phyloP scores from a whole-genome alignment of 257 asterid genomes.

The Fraxinus pennsylvanica region DNA sequence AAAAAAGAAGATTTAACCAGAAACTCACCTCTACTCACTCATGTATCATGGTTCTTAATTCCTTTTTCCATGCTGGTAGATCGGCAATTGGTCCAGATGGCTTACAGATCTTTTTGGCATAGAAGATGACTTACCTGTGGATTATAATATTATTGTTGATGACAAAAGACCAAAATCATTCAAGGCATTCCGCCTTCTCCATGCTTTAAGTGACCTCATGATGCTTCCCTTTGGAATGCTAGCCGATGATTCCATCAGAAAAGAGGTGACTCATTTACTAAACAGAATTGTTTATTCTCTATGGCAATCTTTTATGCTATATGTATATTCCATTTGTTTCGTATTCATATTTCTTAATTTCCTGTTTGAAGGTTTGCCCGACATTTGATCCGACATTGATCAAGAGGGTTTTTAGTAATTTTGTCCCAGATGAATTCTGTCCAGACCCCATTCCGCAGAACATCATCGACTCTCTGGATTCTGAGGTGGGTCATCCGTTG shows the following conservation, averaged over 20 bases:
- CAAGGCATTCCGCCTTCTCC: slow-evolving; percentile 77
- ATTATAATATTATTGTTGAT: slow-evolving; percentile 22
- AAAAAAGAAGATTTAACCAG: too few relatives aligned
- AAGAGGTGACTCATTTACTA: slow-evolving; percentile 54
- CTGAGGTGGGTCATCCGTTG: slow-evolving; percentile 56
- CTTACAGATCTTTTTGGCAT: slow-evolving; percentile 73
- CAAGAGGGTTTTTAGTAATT: slow-evolving; percentile 61
- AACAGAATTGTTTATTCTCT: neutral
- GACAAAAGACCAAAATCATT: slow-evolving; percentile 41
- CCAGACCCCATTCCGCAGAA: slow-evolving; percentile 76
- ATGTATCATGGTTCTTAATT: slow-evolving; percentile 6
- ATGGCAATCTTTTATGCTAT: neutral
- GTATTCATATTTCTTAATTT: slow-evolving; percentile 18
- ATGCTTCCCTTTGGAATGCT: slow-evolving; percentile 91
- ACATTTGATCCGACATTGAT: slow-evolving; percentile 64
- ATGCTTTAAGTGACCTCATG: slow-evolving; percentile 83
- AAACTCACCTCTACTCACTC: neutral
- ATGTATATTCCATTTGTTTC: neutral
- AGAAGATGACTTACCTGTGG: slow-evolving; percentile 59
- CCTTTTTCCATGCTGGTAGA: slow-evolving; percentile 42
- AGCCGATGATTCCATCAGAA: slow-evolving; percentile 66
- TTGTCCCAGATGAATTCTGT: slow-evolving; percentile 86
- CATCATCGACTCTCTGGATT: slow-evolving; percentile 58
- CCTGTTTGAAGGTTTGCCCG: slow-evolving; percentile 70
- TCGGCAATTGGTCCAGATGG: slow-evolving; percentile 92